Evolutionary conservation across 2,329 filamentous ascomycete genomes (phyloP).

Genomic region (Boeremia lycopersici): DNA sequence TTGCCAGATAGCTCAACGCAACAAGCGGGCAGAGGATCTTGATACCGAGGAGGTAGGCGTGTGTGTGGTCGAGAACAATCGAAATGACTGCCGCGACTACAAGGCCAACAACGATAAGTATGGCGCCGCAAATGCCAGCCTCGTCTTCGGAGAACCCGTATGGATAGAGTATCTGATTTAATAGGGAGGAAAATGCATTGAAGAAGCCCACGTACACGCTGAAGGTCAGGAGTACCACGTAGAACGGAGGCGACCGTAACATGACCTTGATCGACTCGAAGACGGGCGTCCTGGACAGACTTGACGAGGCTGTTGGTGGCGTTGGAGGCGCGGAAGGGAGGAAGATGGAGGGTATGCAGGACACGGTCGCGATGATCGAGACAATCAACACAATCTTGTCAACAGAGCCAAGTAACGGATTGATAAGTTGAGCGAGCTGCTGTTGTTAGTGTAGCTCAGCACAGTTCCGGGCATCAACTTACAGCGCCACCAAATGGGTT

Average conservation of each 20-base stretch:
- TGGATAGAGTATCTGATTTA: constrained; percentile 88
- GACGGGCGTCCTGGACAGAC: constrained; percentile 60
- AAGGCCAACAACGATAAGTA: constrained; percentile 89
- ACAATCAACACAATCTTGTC: constrained; percentile 85
- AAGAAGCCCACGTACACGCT: constrained; percentile 87
- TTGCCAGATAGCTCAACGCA: constrained; percentile 72
- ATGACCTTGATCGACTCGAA: constrained; percentile 57
- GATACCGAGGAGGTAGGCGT: constrained; percentile 75
- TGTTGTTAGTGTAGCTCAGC: constrained; percentile 6
- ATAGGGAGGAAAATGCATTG: constrained; percentile 84
- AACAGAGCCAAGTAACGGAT: constrained; percentile 77
- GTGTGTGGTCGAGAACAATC: constrained; percentile 84
- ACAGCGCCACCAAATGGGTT: constrained; percentile 91
- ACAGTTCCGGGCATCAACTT: constrained; percentile 19
- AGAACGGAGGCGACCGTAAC: constrained; percentile 71
- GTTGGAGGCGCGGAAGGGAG: constrained; percentile 78
- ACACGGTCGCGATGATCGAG: constrained; percentile 76
- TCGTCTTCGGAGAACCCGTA: constrained; percentile 84
- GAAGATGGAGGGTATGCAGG: constrained; percentile 78
- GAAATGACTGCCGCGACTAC: constrained; percentile 75
- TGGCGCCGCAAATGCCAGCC: constrained; percentile 85
- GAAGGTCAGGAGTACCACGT: constrained; percentile 82
- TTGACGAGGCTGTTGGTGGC: constrained; percentile 72
- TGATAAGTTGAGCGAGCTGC: constrained; percentile 75
- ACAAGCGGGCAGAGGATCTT: constrained; percentile 77